Base-by-base conservation (phyloP, 257 asterid genomes). In the Capsicum baccatum region DNA sequence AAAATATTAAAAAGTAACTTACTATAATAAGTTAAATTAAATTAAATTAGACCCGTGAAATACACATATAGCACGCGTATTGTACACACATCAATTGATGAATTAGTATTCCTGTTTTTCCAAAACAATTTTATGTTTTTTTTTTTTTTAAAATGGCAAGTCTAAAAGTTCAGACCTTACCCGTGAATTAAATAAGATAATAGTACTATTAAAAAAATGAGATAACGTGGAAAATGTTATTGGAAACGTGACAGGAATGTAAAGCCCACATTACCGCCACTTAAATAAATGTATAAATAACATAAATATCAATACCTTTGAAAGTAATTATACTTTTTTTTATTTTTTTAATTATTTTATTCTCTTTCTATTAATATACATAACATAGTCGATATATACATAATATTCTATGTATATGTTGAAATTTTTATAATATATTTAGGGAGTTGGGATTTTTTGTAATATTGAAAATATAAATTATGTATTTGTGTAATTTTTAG, bases 141-240 rank as follows among this genome's bases (percentile, higher is more conserved):
- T 13, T 13, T 55, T 13, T 13, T n/a, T n/a, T n/a, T n/a, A n/a
- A 56, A 13, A 71, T 10, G 56, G 54, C 17, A 44, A 71, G 58
- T 71, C 79, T 16, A 9, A 71, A 44, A 17, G 37, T 71, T 47
- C 58, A 71, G 79, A 71, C 58, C 4, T 71, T 44, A 9, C 16
- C 9, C 6, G 16, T 14, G 79, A 47, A 68, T 39, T 48, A 74
- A 80, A 70, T 11, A 73, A 64, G 33, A 26, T 26, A 26, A 26
- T 26, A 26, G 33, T 26, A 26, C 33, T 78, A 50, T 11, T 2
- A 11, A 11, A 39, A 39, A 39, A 39, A 39, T 39, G 19, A 74
- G 62, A 37, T 87, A 87, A 81, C 83, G 86, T 81, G 91, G 83
- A 89, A 85, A 87, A 87, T 85, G 84, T 73, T 50, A 50, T 82